Conservation (phyloP, 2,329 filamentous ascomycete species). For the Geosmithia morbida region DNA sequence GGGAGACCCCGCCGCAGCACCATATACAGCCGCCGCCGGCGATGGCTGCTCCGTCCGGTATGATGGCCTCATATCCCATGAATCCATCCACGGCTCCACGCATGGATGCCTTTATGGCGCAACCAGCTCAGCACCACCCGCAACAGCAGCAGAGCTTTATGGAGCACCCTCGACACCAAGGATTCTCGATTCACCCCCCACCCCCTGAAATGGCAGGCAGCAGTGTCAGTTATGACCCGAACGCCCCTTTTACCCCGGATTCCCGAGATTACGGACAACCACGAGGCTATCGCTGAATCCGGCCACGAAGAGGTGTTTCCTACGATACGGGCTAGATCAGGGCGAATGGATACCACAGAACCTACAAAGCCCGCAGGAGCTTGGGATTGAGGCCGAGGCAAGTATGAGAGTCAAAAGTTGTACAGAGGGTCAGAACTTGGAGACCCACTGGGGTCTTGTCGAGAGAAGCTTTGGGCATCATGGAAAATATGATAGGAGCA, state of each 20-base stretch:
- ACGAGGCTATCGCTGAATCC: background rate
- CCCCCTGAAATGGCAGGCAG: background rate
- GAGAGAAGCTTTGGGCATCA: too few species aligned
- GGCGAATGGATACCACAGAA: background rate
- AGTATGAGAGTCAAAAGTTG: too few species aligned
- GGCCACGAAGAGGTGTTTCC: background rate
- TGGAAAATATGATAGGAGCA: too few species aligned
- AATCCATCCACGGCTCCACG: slow-evolving; percentile 1
- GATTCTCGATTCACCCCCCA: background rate
- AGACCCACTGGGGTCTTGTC: too few species aligned
- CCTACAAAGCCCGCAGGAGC: too few species aligned
- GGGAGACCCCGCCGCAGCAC: slow-evolving; percentile 14
- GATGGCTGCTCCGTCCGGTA: background rate
- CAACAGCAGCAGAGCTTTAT: background rate
- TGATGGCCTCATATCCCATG: background rate
- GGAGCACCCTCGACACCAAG: background rate
- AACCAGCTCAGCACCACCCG: background rate
- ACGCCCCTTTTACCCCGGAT: background rate
- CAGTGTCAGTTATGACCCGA: background rate
- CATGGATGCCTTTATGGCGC: slow-evolving; percentile 4
- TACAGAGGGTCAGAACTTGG: too few species aligned
- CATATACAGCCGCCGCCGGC: slow-evolving; percentile 7
- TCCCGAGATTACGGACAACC: background rate
- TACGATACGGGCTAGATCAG: background rate
- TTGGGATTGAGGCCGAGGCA: too few species aligned